These are phyloP conservation scores for Uronychia setigera DNA, from an alignment of 73 alveolate species.

Conservation along the genomic window DNA sequence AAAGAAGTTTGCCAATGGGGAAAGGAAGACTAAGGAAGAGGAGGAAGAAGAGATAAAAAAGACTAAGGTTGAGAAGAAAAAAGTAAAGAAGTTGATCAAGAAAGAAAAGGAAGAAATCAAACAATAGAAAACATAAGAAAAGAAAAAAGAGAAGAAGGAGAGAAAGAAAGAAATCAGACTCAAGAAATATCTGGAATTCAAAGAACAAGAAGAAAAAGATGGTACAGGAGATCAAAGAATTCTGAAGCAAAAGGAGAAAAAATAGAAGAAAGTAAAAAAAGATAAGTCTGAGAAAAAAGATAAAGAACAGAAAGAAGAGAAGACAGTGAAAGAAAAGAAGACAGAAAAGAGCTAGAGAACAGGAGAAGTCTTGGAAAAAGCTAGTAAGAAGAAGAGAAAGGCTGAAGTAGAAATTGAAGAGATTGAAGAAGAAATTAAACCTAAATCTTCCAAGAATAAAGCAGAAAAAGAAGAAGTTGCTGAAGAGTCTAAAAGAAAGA, in stretches of 20 bases:
- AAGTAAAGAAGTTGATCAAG: constrained; percentile 21
- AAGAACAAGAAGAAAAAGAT: no score
- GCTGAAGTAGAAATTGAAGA: no score
- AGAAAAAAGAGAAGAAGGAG: constrained; percentile 46
- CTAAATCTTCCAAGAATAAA: no score
- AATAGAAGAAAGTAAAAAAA: constrained; percentile 21
- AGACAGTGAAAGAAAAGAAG: constrained; percentile 25
- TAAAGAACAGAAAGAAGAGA: constrained; percentile 27
- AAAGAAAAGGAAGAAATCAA: constrained; percentile 34
- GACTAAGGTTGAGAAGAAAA: constrained; percentile 41
- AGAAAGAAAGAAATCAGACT: constrained; percentile 65
- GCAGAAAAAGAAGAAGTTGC: no score
- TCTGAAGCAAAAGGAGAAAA: no score
- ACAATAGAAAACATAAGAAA: constrained; percentile 41
- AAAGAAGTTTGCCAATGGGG: constrained; percentile 93
- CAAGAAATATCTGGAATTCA: constrained; percentile 57
- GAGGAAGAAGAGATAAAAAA: constrained; percentile 51
- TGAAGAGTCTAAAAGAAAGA: no score
- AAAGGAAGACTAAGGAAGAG: constrained; percentile 69
- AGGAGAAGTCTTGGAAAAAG: no score
- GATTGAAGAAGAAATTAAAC: no score
- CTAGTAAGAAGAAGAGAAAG: no score
- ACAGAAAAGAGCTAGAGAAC: no score
- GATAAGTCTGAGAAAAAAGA: constrained; percentile 21
- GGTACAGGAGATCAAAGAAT: no score